Conservation (phyloP, 805 yeast species). For the Saccharomycopsis selenospora region DNA sequence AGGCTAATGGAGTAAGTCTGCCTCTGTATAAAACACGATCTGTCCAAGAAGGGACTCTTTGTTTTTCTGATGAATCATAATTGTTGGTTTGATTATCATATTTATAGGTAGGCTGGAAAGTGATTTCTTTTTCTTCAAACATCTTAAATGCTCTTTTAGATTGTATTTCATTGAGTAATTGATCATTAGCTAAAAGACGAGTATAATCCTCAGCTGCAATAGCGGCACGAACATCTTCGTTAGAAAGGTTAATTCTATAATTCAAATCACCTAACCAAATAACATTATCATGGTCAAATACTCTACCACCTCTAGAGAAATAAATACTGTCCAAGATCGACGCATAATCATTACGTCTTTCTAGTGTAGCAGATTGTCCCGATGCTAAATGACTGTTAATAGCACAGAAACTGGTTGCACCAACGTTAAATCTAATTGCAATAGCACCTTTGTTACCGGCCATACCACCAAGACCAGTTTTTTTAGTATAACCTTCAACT, state of each 20-base stretch:
- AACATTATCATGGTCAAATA: constrained; percentile 77
- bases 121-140: constrained; percentile 69
- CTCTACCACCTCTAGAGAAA: constrained; percentile 58
- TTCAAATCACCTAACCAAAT: constrained; percentile 96
- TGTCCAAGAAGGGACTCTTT: constrained; percentile 94
- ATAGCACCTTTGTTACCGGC: constrained; percentile 97
- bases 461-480: constrained; percentile 95
- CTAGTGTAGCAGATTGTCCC: constrained; percentile 73
- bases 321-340: constrained; percentile 68
- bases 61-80: constrained; percentile 89
- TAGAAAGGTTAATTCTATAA: constrained; percentile 48
- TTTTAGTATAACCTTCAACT: constrained; percentile 91
- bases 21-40: constrained; percentile 76
- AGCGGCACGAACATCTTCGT: constrained; percentile 62
- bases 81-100: constrained; percentile 74
- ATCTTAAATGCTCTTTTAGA: constrained; percentile 65
- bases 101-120: constrained; percentile 86
- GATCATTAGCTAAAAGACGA: constrained; percentile 63
- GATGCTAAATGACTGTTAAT: constrained; percentile 93
- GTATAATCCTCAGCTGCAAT: constrained; percentile 39
- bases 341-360: constrained; percentile 78
- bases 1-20: constrained; percentile 53
- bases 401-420: constrained; percentile 72
- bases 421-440: constrained; percentile 80
- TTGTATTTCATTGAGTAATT: constrained; percentile 67